Conservation (phyloP, 345 rosid species). For the Pelargonium nanum region DNA sequence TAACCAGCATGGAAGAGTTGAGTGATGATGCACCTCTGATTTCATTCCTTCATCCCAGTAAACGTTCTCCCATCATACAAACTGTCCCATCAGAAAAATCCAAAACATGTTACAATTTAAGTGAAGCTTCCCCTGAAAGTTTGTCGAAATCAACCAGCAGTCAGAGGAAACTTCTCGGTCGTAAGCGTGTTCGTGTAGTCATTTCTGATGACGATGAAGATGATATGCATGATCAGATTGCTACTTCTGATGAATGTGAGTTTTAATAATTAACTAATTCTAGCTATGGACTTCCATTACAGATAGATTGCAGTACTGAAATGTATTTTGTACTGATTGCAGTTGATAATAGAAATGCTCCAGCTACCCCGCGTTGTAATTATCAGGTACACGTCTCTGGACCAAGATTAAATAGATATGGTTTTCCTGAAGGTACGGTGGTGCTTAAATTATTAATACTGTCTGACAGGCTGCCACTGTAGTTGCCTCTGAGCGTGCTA, state of each 20-base stretch:
- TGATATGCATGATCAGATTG: conserved; percentile 40
- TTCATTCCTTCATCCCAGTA: conserved; percentile 42
- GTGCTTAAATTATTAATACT: conserved; percentile 5
- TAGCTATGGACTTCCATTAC: conserved; percentile 2
- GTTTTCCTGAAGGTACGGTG: conserved; percentile 7
- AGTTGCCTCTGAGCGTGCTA: conserved; percentile 23
- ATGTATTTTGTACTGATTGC: conserved; percentile 14
- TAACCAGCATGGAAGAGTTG: conserved; percentile 28
- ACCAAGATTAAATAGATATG: neutral
- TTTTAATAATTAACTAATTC: conserved; percentile 10
- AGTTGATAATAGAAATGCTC: conserved; percentile 20
- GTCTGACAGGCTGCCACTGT: conserved; percentile 28
- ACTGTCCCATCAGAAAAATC: conserved; percentile 13
- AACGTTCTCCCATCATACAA: conserved; percentile 26
- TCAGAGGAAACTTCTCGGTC: conserved; percentile 42
- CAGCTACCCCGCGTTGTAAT: conserved; percentile 12
- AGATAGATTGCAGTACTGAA: conserved; percentile 10
- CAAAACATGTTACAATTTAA: conserved; percentile 20
- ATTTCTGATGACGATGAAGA: conserved; percentile 89
- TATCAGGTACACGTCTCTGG: conserved; percentile 23
- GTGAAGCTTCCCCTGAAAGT: conserved; percentile 22
- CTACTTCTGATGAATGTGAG: conserved; percentile 47
- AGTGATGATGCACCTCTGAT: conserved; percentile 54
- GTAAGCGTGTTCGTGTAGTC: conserved; percentile 59
- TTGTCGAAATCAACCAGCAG: conserved; percentile 29